Evolutionary conservation across 345 rosid genomes (phyloP).

Genomic region (Euphorbia lathyris): DNA sequence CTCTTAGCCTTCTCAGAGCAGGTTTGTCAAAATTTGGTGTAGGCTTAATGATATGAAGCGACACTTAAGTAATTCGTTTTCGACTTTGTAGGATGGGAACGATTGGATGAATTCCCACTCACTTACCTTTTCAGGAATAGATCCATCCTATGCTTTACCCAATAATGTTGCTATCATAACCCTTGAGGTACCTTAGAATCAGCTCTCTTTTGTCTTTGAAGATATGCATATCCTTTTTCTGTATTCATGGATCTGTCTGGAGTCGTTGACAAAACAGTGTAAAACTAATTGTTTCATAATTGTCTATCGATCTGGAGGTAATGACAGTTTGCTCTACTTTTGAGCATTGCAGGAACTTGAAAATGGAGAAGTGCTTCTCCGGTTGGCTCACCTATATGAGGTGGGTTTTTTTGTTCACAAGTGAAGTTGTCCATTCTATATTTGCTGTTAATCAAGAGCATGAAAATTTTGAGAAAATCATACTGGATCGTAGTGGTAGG

Average conservation of each 20-base stretch:
- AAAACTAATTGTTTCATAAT: neutral
- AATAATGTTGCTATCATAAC: constrained; percentile 73
- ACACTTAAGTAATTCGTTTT: constrained; percentile 16
- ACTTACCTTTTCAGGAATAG: constrained; percentile 61
- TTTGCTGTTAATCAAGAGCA: too few species aligned
- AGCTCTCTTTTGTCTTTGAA: neutral
- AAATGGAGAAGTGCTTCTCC: constrained; percentile 66
- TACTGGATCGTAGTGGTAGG: too few species aligned
- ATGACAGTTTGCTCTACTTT: constrained; percentile 8
- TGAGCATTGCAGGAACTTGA: constrained; percentile 61
- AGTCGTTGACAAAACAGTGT: constrained; percentile 5
- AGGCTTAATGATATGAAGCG: constrained; percentile 3
- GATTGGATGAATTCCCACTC: constrained; percentile 50
- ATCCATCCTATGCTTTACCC: constrained; percentile 70
- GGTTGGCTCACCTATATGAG: constrained; percentile 92
- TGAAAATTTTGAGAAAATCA: too few species aligned
- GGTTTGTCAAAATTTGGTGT: constrained; percentile 36
- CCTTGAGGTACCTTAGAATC: constrained; percentile 55
- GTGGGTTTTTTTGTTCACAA: constrained; percentile 26
- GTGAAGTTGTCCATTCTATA: neutral
- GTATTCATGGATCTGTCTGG: neutral
- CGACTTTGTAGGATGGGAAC: constrained; percentile 58
- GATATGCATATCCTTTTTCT: neutral
- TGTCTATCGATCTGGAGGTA: neutral
- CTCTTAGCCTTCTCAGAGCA: constrained; percentile 82